Conservation (phyloP, 306 rosid species). For the Astragalus glycyphyllos region DNA sequence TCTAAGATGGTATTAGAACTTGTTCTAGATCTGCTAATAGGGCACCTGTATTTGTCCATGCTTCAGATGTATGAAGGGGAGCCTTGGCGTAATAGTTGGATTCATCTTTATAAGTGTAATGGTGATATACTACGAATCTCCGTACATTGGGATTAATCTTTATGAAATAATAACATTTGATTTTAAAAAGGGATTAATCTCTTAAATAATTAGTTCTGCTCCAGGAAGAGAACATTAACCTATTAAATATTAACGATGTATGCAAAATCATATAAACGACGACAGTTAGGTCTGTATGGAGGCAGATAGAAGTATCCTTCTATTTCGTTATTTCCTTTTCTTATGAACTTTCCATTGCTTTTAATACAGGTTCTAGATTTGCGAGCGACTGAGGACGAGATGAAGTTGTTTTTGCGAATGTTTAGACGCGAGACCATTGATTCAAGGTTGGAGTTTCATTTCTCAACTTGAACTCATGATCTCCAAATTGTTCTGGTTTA, state of each 20-base stretch:
- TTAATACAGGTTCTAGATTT: conserved; percentile 71
- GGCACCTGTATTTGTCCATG: no score
- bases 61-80: no score
- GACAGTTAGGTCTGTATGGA: conserved; percentile 1
- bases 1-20: no score
- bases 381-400: conserved; percentile 61
- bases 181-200: conserved; percentile 24
- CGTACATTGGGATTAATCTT: no score
- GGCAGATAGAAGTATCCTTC: background rate
- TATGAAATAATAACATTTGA: conserved; percentile 1
- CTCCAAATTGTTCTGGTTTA: conserved; percentile 10
- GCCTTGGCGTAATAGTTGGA: no score
- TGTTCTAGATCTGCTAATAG: no score
- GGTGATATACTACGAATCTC: background rate
- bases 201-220: conserved; percentile 1
- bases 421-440: conserved; percentile 85
- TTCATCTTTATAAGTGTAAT: background rate
- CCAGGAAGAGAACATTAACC: background rate
- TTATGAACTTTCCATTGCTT: conserved; percentile 9
- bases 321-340: conserved; percentile 23
- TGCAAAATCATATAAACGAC: conserved; percentile 13
- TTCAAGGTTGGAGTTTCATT: conserved; percentile 66
- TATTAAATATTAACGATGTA: background rate
- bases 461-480: conserved; percentile 35
- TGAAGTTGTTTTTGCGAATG: conserved; percentile 80